Evolutionary conservation across 1,284 basidiomycete genomes (phyloP), one percentile per base, ranked within the genome.

Genomic region (Anthracocystis walkeri): DNA sequence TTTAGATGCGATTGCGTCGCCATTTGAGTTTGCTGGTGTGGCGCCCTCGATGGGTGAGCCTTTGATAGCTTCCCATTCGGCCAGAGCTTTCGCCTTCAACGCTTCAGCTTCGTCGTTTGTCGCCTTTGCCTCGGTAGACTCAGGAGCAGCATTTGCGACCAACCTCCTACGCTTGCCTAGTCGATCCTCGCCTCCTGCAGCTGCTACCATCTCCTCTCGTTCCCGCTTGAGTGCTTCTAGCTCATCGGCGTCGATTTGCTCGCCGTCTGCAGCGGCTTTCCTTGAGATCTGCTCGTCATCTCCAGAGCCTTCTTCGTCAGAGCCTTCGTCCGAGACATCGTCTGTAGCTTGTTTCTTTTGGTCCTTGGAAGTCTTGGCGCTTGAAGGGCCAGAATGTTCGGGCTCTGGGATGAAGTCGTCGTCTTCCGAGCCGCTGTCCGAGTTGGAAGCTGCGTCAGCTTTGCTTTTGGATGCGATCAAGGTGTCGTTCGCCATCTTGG

Each of bases 1-100:
- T 4, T 27, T 5, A 23, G 31, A 27, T 5, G 38, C 14, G 16
- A 35, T 7, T 12, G 40, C 52, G 27, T 35, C 16, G 12, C 16
- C 41, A 31, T 3, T 31, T 8, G 40, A 20, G 4, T 41, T 25
- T 10, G 49, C n/a, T 31, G 53, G 5, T 21, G 44, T 23, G 2
- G 21, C 2, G 4, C 21, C 21, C 16, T 35, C 42, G 14, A 8
- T 49, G 4, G 31, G 14, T n/a, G 57, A 56, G 12, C 25, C 40
- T 50, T 70, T 70, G 33, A 75, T 70, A 12, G 57, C 67, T 31
- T 66, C 54, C 73, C 72, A 69, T 23, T 66, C 67, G 2, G 59
- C 67, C 18, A 38, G 16, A 2, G 65, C 61, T 31, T 62, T 57
- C 7, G 65, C 56, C 18, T 59, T 61, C 7, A 60, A 1, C 35